Conservation (phyloP, 148 eudicot species). For the Nepenthes mirabilis region DNA sequence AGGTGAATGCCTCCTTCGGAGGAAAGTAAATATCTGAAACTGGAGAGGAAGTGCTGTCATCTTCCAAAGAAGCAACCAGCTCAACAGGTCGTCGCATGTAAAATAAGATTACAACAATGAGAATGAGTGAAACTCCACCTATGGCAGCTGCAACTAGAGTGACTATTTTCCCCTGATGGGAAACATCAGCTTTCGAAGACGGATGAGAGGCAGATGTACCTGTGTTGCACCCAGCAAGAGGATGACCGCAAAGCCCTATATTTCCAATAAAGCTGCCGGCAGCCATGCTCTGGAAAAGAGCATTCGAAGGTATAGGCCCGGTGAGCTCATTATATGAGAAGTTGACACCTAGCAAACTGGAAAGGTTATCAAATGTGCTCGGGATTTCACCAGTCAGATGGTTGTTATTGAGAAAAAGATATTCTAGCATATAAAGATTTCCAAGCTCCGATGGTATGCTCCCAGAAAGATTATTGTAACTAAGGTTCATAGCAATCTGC, state of each 20-base stretch:
- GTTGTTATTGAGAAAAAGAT: slow-evolving; percentile 65
- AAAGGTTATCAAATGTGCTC: slow-evolving; percentile 57
- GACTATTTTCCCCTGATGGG: slow-evolving; percentile 44
- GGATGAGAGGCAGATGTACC: slow-evolving; percentile 19
- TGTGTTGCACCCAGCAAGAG: slow-evolving; percentile 35
- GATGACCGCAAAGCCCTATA: slow-evolving; percentile 74
- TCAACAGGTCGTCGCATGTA: slow-evolving; percentile 57
- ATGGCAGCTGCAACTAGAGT: slow-evolving; percentile 40
- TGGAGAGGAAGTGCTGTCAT: slow-evolving; percentile 27
- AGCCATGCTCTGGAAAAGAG: slow-evolving; percentile 58
- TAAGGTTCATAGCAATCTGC: slow-evolving; percentile 83
- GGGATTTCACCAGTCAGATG: slow-evolving; percentile 82
- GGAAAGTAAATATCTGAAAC: slow-evolving; percentile 84
- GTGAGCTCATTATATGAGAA: slow-evolving; percentile 69
- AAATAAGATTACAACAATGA: slow-evolving; percentile 46
- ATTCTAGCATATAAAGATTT: slow-evolving; percentile 64
- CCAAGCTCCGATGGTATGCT: slow-evolving; percentile 75
- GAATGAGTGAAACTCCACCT: slow-evolving; percentile 79
- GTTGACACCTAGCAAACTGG: slow-evolving; percentile 74
- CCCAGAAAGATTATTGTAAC: slow-evolving; percentile 70
- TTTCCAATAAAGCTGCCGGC: slow-evolving; percentile 63
- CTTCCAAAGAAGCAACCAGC: slow-evolving; percentile 31
- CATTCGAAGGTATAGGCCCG: slow-evolving; percentile 65
- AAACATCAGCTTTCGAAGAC: slow-evolving; percentile 13
- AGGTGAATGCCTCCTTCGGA: slow-evolving; percentile 84